Evolutionary conservation across 2,329 filamentous ascomycete genomes (phyloP).

Genomic region (Aspergillus viridinutans): DNA sequence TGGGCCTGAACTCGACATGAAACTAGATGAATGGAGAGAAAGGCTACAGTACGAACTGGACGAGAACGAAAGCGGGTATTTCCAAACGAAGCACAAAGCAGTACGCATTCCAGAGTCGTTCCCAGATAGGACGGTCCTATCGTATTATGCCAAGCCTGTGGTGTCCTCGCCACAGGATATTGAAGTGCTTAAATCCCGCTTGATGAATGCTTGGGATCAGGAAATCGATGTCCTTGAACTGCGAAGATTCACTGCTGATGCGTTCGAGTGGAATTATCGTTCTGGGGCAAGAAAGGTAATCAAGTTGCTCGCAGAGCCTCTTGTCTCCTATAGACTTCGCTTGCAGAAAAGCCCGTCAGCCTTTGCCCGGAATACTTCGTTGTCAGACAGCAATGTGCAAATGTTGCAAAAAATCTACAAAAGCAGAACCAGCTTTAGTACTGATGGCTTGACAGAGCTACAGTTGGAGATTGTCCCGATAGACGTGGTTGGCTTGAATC

Average conservation of each 20-base stretch:
- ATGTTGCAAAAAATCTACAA: constrained; percentile 65
- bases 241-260: constrained; percentile 69
- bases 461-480: constrained; percentile 73
- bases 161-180: constrained; percentile 64
- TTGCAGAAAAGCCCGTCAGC: constrained; percentile 36
- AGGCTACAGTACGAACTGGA: constrained; percentile 69
- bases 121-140: constrained; percentile 71
- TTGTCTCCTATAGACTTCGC: constrained; percentile 61
- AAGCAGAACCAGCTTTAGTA: constrained; percentile 65
- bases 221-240: constrained; percentile 63
- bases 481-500: constrained; percentile 71
- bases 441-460: constrained; percentile 71
- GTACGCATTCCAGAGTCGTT: constrained; percentile 75
- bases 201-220: constrained; percentile 55
- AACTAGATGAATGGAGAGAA: constrained; percentile 65
- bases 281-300: constrained; percentile 81
- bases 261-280: constrained; percentile 80
- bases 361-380: constrained; percentile 21
- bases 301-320: constrained; percentile 68
- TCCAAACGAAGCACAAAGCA: constrained; percentile 69
- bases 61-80: constrained; percentile 79
- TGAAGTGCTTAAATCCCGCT: constrained; percentile 48
- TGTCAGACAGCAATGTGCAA: constrained; percentile 45
- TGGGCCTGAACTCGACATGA: constrained; percentile 23
- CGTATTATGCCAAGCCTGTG: constrained; percentile 83